A percentile compares a stretch with the other conserved stretches of the same genome.
Conservation (phyloP, 495 filamentous ascomycete species). For the Umbilicaria muhlenbergii region DNA sequence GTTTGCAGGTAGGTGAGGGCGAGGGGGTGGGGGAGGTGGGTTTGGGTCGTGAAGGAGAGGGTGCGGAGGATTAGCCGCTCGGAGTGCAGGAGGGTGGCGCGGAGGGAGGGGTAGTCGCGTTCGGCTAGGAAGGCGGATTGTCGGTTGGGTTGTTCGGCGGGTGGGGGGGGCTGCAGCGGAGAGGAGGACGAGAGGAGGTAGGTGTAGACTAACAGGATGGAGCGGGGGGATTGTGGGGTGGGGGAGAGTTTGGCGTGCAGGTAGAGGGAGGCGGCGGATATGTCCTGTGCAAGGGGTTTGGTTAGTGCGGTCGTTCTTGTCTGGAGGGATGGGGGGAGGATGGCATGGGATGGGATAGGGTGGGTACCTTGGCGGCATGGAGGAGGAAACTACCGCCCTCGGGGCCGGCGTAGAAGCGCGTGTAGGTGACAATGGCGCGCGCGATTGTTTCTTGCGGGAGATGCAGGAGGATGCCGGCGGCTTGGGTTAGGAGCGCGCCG, state of each 20-base stretch:
- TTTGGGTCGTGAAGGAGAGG: constrained; percentile 68
- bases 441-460: constrained; percentile 81
- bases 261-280: constrained; percentile 70
- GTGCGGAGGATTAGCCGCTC: constrained; percentile 63
- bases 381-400: constrained; percentile 47
- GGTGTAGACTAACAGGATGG: constrained; percentile 67
- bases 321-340: neutral
- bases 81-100: constrained; percentile 43
- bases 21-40: constrained; percentile 72
- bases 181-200: constrained; percentile 63
- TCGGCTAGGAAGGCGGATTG: too few relatives aligned
- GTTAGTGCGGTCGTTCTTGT: neutral
- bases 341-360: neutral
- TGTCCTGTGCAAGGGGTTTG: constrained; percentile 34
- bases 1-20: constrained; percentile 87
- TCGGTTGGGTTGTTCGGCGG: too few relatives aligned
- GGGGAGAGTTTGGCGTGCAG: constrained; percentile 74
- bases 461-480: constrained; percentile 70
- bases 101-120: constrained; percentile 53
- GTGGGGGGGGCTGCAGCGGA: constrained; percentile 34
- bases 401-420: constrained; percentile 66
- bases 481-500: constrained; percentile 63
- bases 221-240: constrained; percentile 57
- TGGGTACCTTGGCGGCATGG: constrained; percentile 36
- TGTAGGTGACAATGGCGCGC: constrained; percentile 74